Conservation (phyloP, 176 grass and related monocot species). For the Aegilops tauschii region DNA sequence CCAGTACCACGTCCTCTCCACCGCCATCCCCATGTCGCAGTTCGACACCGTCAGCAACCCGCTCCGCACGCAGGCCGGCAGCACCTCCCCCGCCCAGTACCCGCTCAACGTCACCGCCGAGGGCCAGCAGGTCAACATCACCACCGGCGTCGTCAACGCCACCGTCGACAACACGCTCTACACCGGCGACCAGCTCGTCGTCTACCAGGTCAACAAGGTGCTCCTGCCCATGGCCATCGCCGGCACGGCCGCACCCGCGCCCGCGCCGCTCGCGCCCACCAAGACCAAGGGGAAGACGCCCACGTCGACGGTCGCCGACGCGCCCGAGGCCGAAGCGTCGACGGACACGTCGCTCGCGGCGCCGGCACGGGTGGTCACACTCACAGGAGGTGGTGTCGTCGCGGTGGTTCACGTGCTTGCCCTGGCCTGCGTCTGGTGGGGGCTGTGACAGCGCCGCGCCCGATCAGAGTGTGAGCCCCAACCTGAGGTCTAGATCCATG, state of each 20-base stretch:
- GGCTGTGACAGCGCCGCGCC: constrained; percentile 25
- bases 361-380: not conserved
- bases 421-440: constrained; percentile 41
- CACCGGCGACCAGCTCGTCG: constrained; percentile 56
- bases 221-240: constrained; percentile 63
- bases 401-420: constrained; percentile 33
- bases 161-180: constrained; percentile 62
- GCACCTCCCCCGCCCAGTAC: constrained; percentile 48
- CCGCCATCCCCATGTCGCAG: constrained; percentile 46
- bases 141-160: constrained; percentile 78
- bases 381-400: constrained; percentile 6
- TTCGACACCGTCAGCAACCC: constrained; percentile 96
- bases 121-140: constrained; percentile 71
- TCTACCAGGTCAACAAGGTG: constrained; percentile 83
- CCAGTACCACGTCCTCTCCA: constrained; percentile 78
- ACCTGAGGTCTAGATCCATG: not conserved
- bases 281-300: constrained; percentile 60
- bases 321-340: constrained; percentile 48
- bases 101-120: constrained; percentile 73
- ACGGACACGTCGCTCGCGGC: constrained; percentile 39
- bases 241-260: constrained; percentile 40
- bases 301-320: constrained; percentile 32
- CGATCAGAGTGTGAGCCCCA: not conserved
- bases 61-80: constrained; percentile 80
- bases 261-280: constrained; percentile 45